Evolutionary conservation across 2,329 filamentous ascomycete species (phyloP).

Genomic region (Massarina eburnea): DNA sequence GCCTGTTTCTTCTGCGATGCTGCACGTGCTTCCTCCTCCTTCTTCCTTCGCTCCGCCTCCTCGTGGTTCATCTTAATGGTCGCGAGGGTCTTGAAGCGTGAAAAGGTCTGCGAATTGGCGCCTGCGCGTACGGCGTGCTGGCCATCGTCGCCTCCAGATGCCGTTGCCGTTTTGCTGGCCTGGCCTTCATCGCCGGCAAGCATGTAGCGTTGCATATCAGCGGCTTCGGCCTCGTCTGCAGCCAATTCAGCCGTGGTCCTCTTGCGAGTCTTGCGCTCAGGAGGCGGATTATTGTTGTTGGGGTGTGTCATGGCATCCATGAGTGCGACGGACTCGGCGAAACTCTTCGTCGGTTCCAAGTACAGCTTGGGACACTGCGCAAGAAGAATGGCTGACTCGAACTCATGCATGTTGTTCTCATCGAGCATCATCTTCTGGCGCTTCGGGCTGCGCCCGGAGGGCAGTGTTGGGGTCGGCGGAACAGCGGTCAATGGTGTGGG

Average conservation of each 20-base stretch:
- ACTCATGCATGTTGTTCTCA: conserved; percentile 68
- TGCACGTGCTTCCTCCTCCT: conserved; percentile 51
- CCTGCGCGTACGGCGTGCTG: conserved; percentile 57
- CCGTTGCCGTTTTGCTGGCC: conserved; percentile 57
- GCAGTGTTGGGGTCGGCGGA: conserved; percentile 60
- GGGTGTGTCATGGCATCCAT: conserved; percentile 74
- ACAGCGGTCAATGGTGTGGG: conserved; percentile 62
- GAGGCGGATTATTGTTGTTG: conserved; percentile 73
- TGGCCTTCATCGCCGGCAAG: conserved; percentile 85
- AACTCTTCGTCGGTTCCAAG: conserved; percentile 71
- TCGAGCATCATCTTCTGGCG: conserved; percentile 75
- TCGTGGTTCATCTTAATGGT: conserved; percentile 78
- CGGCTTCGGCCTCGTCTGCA: conserved; percentile 88
- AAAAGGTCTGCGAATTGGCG: conserved; percentile 82
- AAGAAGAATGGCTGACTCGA: conserved; percentile 74
- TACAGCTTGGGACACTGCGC: conserved; percentile 74
- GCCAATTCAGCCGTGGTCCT: conserved; percentile 92
- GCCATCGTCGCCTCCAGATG: conserved; percentile 70
- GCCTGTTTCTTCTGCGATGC: conserved; percentile 45
- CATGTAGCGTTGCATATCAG: conserved; percentile 89
- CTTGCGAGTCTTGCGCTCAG: conserved; percentile 86
- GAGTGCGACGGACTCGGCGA: conserved; percentile 69
- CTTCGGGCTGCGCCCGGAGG: conserved; percentile 68
- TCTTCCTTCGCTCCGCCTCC: conserved; percentile 63
- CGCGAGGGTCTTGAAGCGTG: conserved; percentile 87